Evolutionary conservation across 2,329 filamentous ascomycete genomes (phyloP).

Genomic region (Coniochaeta sp.): DNA sequence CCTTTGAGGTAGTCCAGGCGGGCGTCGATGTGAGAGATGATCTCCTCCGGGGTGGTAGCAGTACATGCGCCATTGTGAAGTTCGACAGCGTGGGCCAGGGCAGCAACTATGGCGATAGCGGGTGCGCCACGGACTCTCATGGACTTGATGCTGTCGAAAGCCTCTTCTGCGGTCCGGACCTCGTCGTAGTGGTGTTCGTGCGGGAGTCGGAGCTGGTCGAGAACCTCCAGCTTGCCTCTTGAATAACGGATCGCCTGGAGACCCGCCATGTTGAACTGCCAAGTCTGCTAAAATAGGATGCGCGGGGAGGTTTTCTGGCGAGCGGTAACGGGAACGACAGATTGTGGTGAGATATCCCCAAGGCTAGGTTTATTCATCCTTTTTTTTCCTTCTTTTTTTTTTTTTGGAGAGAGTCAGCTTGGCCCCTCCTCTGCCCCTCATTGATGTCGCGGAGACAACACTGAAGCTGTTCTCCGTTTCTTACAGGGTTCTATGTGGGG

Average conservation of each 20-base stretch:
- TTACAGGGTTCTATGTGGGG: not conserved
- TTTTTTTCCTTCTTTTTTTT: too few species aligned
- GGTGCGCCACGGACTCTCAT: conserved; percentile 81
- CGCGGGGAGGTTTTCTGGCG: too few species aligned
- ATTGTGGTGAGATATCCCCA: not conserved
- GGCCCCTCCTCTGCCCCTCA: too few species aligned
- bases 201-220: conserved; percentile 77
- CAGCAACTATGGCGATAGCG: conserved; percentile 96
- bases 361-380: too few species aligned
- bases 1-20: conserved; percentile 81
- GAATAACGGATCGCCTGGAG: conserved; percentile 74
- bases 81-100: conserved; percentile 80
- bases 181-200: conserved; percentile 73
- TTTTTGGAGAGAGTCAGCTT: not conserved
- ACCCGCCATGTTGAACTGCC: conserved; percentile 35
- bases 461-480: not conserved
- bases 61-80: conserved; percentile 49
- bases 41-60: conserved; percentile 41
- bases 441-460: not conserved
- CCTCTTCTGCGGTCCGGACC: conserved; percentile 63
- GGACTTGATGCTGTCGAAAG: conserved; percentile 73
- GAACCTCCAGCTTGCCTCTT: conserved; percentile 64
- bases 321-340: too few species aligned
- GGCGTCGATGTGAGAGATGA: conserved; percentile 63
- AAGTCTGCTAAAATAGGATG: too few species aligned